Evolutionary conservation across 2,329 filamentous ascomycete species (phyloP), one percentile per base, ranked within the genome.

Genomic region (Curvularia sp.): DNA sequence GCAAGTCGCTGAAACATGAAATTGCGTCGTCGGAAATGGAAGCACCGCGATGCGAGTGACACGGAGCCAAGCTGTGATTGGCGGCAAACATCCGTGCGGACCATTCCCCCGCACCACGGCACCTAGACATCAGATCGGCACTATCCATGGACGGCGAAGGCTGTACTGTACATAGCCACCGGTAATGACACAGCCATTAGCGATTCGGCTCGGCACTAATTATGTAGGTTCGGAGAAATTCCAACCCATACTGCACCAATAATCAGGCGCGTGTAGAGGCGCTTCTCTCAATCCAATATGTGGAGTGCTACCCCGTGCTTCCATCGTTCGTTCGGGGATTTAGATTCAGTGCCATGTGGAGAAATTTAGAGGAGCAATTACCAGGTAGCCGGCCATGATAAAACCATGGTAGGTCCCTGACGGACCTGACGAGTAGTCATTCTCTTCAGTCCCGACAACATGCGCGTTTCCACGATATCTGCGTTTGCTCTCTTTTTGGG

Each of bases 191-290:
- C 48, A 31, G 20, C 39, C 26, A 15, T 35, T 22, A 26, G 5
- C 20, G 18, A 50, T 44, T 47, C 44, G 13, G 20, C n/a, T 35
- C 20, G 26, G 49, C 30, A 30, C 7, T 42, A 46, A 24, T 33
- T 13, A 9, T 30, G 18, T 10, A 38, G 18, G 26, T 31, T 47
- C 61, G 60, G 61, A 63, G 56, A 53, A 65, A 63, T 49, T 59
- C 15, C 10, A 24, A 30, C 15, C 57, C 38, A 22, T 47, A 35
- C 60, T 58, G 62, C 62, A 64, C 62, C 62, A 64, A 64, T 64
- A 35, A 58, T 39, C 41, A 26, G 22, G 20, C 8, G 26, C 20
- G n/a, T 24, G 43, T 12, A 41, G 43, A 51, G 47, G 35, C 52
- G 52, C 47, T 49, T 52, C 48, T 20, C 35, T 48, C 38, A 33